Evolutionary conservation across 305 asterid species (phyloP).

Genomic region (Fraxinus xanthoxyloides): DNA sequence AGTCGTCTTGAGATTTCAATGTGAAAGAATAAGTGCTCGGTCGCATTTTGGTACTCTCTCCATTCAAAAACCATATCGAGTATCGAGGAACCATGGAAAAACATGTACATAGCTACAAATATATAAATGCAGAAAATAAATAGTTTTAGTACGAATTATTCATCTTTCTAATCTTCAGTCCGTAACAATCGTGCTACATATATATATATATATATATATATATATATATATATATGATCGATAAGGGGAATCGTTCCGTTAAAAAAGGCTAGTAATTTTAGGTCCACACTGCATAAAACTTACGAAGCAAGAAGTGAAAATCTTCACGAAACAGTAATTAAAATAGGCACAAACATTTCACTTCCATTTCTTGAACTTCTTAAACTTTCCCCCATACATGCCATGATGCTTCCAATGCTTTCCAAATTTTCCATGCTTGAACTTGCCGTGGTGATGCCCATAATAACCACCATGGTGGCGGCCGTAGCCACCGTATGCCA

Average conservation of each 20-base stretch:
- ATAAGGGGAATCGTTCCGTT: too few species aligned
- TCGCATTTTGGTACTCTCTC: too few species aligned
- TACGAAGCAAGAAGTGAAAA: not conserved
- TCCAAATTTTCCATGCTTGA: slow-evolving; percentile 48
- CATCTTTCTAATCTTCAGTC: not conserved
- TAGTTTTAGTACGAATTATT: not conserved
- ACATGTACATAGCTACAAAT: not conserved
- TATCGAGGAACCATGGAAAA: not conserved
- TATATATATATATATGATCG: too few species aligned
- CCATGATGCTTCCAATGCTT: slow-evolving; percentile 27
- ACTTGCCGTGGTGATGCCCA: slow-evolving; percentile 22
- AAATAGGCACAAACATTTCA: not conserved
- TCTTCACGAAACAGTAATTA: not conserved
- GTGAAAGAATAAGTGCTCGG: too few species aligned
- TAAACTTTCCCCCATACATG: slow-evolving; percentile 22
- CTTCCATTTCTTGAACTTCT: slow-evolving; percentile 47
- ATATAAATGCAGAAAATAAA: not conserved
- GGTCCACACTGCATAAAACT: not conserved
- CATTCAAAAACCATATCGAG: too few species aligned
- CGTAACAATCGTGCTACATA: too few species aligned
- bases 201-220: too few species aligned
- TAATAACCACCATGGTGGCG: slow-evolving; percentile 16
- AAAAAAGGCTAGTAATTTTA: not conserved
- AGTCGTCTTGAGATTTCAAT: too few species aligned
- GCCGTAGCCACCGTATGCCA: slow-evolving; percentile 1